These are phyloP conservation scores for Patellifolia procumbens DNA, from an alignment of 179 eudicot genomes.

Conservation along the genomic window DNA sequence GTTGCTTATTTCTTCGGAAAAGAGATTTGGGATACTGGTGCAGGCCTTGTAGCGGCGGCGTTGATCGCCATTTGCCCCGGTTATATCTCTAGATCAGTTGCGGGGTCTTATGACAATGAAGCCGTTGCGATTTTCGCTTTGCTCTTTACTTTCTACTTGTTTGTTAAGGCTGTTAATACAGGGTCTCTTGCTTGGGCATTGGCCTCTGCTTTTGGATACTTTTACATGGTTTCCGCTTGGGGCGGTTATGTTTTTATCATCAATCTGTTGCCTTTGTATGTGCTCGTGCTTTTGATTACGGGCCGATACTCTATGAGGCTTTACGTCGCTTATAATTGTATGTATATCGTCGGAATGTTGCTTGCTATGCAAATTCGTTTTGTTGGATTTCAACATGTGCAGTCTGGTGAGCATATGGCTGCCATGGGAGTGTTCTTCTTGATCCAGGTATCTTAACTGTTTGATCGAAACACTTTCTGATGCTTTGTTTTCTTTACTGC, in stretches of 20 bases:
- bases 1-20: constrained; percentile 97
- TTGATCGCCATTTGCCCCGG: constrained; percentile 97
- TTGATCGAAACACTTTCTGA: background rate
- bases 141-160: constrained; percentile 78
- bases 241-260: constrained; percentile 97
- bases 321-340: constrained; percentile 90
- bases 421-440: constrained; percentile 99
- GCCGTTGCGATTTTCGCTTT: constrained; percentile 93
- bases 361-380: constrained; percentile 97
- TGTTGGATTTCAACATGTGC: constrained; percentile 98
- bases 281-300: constrained; percentile 77
- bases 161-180: constrained; percentile 89
- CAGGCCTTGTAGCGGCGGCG: constrained; percentile 92
- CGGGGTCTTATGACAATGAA: constrained; percentile 95
- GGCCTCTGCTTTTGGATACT: constrained; percentile 82
- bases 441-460: constrained; percentile 86
- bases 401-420: constrained; percentile 99
- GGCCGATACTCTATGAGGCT: constrained; percentile 91
- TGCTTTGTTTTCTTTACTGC: background rate
- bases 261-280: constrained; percentile 89
- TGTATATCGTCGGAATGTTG: constrained; percentile 88
- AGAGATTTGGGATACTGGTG: constrained; percentile 92
- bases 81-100: constrained; percentile 93
- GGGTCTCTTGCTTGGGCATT: constrained; percentile 89
- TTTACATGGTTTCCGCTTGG: constrained; percentile 97